phyloP scores from a whole-genome alignment of 352 stramenopile genomes.

The Phytophthora rubi region DNA sequence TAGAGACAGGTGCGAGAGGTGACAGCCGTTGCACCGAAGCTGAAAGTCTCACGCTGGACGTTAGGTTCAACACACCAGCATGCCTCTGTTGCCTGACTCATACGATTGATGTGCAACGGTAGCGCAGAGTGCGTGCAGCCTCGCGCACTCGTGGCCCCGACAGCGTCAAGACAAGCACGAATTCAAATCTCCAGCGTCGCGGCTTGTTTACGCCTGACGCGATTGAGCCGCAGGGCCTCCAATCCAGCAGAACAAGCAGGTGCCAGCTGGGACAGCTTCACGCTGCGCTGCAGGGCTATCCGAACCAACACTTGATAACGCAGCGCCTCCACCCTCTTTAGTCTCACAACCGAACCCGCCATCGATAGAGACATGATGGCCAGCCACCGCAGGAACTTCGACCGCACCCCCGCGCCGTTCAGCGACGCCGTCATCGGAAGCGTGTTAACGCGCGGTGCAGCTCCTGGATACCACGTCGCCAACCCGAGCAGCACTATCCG shows the following conservation, averaged over 20 bases:
- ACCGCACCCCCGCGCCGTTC: conserved; percentile 26
- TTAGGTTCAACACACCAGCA: conserved; percentile 27
- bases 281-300: conserved; percentile 25
- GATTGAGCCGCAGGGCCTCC: conserved; percentile 21
- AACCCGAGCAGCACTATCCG: conserved; percentile 6
- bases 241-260: conserved; percentile 25
- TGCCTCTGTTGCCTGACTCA: conserved; percentile 36
- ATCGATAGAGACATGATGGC: conserved; percentile 29
- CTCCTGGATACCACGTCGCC: conserved; percentile 1
- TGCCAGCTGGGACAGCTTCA: conserved; percentile 36
- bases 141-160: conserved; percentile 17
- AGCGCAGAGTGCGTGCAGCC: conserved; percentile 4
- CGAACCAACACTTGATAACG: conserved; percentile 39
- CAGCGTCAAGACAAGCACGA: conserved; percentile 11
- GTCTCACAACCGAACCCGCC: conserved; percentile 29
- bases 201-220: conserved; percentile 45
- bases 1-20: conserved; percentile 17
- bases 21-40: conserved; percentile 18
- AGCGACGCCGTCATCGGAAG: conserved; percentile 41
- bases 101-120: conserved; percentile 16
- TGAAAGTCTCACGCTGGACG: conserved; percentile 10
- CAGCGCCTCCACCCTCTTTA: not conserved
- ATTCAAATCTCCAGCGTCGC: conserved; percentile 34
- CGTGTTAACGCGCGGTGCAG: conserved; percentile 24
- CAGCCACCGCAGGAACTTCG: conserved; percentile 25